Evolutionary conservation across 306 rosid genomes (phyloP), one percentile per base, ranked within the genome.

Genomic region (Begonia fuchsioides): DNA sequence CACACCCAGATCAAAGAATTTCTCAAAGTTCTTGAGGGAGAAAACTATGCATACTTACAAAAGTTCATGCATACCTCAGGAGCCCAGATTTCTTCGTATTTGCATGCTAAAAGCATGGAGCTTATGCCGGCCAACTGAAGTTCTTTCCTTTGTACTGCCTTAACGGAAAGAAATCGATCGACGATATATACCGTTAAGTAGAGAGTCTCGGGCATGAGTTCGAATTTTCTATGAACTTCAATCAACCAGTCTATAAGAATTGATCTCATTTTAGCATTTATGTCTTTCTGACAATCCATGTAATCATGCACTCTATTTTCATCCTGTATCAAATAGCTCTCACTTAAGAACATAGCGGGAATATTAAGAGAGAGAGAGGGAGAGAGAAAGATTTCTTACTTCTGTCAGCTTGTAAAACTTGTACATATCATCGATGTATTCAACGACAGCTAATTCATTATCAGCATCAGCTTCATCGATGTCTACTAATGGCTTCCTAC

Each of bases 201-300:
- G 1, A 90, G 65, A 43, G 97, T 81, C 41, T 90, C 95, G 0
- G 92, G 87, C 72, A 64, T 72, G 41, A 90, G 84, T 55, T 85
- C 92, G 13, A 84, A 90, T 51, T 81, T 84, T 1, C 78, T 62
- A 56, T 90, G 95, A 50, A 90, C 95, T 58, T 90, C 94, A 20
- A 78, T 50, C 73, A 90, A 53, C 98, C 98, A 90, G 57, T 90
- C 97, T 40, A 84, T 69, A 45, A 90, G 87, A 12, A 90, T 90
- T 3, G 93, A 63, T 51, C 95, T 81, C 95, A 84, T 84, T 74
- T 76, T 84, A 3, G 66, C 62, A 71, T 76, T 90, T 13, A 90
- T 57, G 38, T 90, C 94, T 17, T 80, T 70, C 52, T 90, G 94
- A 32, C 69, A 59, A 20, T 9, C 66, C 77, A 81, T 74, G 69